These are phyloP conservation scores for Phaffia rhodozyma DNA, from an alignment of 1,284 basidiomycete genomes.

Conservation along the genomic window DNA sequence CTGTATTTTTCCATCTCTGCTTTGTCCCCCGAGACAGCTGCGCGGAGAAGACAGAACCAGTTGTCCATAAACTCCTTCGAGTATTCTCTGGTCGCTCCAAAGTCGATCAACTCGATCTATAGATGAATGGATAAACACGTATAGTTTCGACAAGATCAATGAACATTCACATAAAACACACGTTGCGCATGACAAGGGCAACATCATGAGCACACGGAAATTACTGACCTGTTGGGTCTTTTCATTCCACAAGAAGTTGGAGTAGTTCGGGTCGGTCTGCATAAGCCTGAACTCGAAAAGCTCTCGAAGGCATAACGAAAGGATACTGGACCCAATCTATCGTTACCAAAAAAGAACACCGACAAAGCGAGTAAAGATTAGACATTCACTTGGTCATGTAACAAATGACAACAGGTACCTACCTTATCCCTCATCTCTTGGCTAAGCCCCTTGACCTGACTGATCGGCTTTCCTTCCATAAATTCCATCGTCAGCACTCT, in stretches of 20 bases:
- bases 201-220: not conserved
- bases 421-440: constrained; percentile 68
- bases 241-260: constrained; percentile 85
- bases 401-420: constrained; percentile 23
- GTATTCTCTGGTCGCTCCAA: constrained; percentile 86
- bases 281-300: constrained; percentile 83
- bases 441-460: constrained; percentile 45
- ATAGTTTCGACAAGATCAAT: not conserved
- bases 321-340: constrained; percentile 70
- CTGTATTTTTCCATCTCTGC: constrained; percentile 63
- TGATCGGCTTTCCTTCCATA: constrained; percentile 71
- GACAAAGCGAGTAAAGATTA: too few species aligned
- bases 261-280: constrained; percentile 99
- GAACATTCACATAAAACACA: not conserved
- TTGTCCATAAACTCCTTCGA: constrained; percentile 73
- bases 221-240: constrained; percentile 42
- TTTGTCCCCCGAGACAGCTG: constrained; percentile 60
- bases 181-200: not conserved
- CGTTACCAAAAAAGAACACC: not conserved
- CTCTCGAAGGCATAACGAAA: constrained; percentile 80
- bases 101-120: constrained; percentile 83
- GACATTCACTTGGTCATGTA: not conserved
- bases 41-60: constrained; percentile 69
- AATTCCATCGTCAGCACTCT: constrained; percentile 82
- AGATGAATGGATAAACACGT: not conserved